These are phyloP conservation scores for Rhododendron ferrugineum DNA, from an alignment of 148 eudicot genomes.

Conservation along the genomic window DNA sequence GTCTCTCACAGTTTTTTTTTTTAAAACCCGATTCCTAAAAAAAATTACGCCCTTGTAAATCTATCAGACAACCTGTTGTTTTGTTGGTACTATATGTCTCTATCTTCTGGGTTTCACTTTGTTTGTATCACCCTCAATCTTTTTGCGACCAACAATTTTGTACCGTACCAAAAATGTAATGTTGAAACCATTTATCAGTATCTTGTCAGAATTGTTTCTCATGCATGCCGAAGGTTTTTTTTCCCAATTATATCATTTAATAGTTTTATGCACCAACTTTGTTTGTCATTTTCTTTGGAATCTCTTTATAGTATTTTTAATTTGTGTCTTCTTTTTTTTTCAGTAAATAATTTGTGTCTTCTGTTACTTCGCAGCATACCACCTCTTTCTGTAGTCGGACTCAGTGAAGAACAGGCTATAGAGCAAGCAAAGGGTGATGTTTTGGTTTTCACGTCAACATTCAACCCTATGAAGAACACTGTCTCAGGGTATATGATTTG, in stretches of 20 bases:
- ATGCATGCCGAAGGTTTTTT: background rate
- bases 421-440: constrained; percentile 84
- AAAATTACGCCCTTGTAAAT: background rate
- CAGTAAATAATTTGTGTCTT: background rate
- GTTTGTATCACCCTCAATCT: background rate
- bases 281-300: background rate
- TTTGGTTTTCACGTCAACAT: constrained; percentile 76
- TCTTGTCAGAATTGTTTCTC: background rate
- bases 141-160: background rate
- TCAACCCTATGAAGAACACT: constrained; percentile 93
- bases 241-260: background rate
- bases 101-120: background rate
- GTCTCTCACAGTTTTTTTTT: background rate
- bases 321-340: background rate
- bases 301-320: background rate
- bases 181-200: background rate
- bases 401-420: constrained; percentile 90
- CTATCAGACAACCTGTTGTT: background rate
- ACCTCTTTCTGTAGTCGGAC: constrained; percentile 90
- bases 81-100: background rate
- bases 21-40: background rate
- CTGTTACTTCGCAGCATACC: constrained; percentile 72
- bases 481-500: constrained; percentile 67
- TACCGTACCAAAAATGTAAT: background rate
- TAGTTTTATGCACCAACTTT: background rate